Conservation (phyloP, 2,329 filamentous ascomycete species). For the Sporothrix pallida region DNA sequence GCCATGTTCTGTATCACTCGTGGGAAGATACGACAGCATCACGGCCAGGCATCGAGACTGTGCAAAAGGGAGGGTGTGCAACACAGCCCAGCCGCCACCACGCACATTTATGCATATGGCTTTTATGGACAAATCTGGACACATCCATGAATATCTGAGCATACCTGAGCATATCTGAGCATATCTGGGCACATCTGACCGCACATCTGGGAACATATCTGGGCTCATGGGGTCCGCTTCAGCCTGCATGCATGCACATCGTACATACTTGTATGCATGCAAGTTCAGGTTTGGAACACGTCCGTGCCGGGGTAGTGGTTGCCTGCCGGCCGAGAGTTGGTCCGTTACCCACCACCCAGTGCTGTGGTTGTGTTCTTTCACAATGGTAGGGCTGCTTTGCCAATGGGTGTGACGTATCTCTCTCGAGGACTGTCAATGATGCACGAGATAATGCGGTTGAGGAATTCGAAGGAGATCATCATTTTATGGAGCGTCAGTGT, state of each 20-base stretch:
- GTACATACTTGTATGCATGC: neutral
- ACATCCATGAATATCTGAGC: constrained; percentile 8
- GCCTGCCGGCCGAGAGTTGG: constrained; percentile 5
- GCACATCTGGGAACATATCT: neutral
- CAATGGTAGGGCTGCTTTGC: neutral
- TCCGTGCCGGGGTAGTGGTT: neutral
- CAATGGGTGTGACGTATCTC: neutral
- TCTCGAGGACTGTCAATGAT: neutral
- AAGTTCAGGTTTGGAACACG: neutral
- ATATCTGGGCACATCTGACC: neutral
- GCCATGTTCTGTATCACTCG: neutral
- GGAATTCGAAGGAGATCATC: too few relatives aligned
- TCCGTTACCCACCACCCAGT: neutral
- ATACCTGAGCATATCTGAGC: neutral
- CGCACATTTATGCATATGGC: neutral
- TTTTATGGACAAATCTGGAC: neutral
- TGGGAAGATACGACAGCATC: neutral
- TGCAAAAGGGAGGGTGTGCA: neutral
- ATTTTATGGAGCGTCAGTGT: neutral
- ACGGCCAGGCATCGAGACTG: too few relatives aligned
- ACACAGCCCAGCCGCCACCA: neutral
- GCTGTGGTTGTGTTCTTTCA: neutral
- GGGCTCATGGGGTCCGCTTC: neutral
- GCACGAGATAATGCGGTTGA: neutral
- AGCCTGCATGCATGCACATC: neutral